A percentile compares a stretch with the other conserved stretches of the same genome.
These are phyloP conservation scores for Scutellaria minor DNA, from an alignment of 257 asterid species.

Conservation along the genomic window DNA sequence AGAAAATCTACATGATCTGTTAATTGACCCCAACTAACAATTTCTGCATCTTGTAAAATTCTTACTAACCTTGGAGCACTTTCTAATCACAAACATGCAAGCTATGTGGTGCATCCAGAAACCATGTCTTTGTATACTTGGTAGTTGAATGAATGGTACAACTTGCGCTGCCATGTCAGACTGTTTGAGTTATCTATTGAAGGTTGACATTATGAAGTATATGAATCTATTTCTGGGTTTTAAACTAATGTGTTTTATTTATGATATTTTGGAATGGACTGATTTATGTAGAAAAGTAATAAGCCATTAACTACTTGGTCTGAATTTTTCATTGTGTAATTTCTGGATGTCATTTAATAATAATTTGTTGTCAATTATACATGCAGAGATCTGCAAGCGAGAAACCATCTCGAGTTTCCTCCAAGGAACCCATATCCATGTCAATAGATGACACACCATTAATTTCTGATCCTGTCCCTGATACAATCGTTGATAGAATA, in stretches of 20 bases:
- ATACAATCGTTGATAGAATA: conserved; percentile 27
- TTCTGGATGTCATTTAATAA: neutral
- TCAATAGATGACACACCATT: conserved; percentile 40
- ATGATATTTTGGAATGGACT: neutral
- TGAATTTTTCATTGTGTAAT: neutral
- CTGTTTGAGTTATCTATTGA: no score
- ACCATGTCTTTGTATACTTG: no score
- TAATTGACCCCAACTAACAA: no score
- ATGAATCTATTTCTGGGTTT: neutral
- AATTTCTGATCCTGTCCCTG: conserved; percentile 41
- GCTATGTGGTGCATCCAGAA: no score
- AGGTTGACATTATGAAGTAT: neutral
- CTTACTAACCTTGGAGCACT: no score
- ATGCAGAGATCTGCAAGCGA: conserved; percentile 52
- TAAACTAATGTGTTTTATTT: neutral
- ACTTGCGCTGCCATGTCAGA: no score
- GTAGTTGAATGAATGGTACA: no score
- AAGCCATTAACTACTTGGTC: conserved; percentile 12
- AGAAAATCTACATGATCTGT: no score
- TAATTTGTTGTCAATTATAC: conserved; percentile 7
- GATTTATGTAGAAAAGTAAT: no score
- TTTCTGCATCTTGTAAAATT: no score
- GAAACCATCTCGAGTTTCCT: conserved; percentile 47
- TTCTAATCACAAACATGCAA: no score
- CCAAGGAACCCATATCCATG: conserved; percentile 41